Conservation (phyloP, 2,329 filamentous ascomycete genomes). For the Aspergillus calidoustus region DNA sequence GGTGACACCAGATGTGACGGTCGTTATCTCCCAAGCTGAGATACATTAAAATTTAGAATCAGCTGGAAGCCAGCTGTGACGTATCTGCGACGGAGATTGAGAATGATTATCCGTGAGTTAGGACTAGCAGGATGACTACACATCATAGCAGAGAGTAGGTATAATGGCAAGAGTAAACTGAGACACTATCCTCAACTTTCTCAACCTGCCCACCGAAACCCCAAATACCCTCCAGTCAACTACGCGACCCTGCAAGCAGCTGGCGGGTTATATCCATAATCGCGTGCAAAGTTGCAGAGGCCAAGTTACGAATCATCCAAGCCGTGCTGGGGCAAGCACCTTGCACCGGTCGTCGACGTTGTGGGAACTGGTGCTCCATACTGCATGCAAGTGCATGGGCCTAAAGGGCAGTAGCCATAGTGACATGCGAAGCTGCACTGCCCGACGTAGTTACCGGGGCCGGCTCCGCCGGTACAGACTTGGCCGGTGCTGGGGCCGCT, state of each 20-base stretch:
- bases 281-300: constrained; percentile 53
- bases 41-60: too few relatives aligned
- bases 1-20: too few relatives aligned
- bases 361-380: constrained; percentile 28
- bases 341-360: constrained; percentile 29
- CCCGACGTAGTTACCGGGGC: constrained; percentile 34
- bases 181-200: not conserved
- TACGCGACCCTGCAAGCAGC: constrained; percentile 27
- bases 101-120: too few relatives aligned
- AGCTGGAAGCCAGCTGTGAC: too few relatives aligned
- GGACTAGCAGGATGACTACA: too few relatives aligned
- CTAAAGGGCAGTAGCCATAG: constrained; percentile 38
- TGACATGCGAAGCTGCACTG: constrained; percentile 38
- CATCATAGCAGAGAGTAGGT: too few relatives aligned
- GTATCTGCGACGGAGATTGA: too few relatives aligned
- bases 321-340: constrained; percentile 25
- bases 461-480: constrained; percentile 37
- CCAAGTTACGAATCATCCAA: constrained; percentile 47
- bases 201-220: not conserved
- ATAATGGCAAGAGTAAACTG: too few relatives aligned
- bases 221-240: not conserved
- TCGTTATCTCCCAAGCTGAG: too few relatives aligned
- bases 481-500: not conserved
- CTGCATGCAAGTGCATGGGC: constrained; percentile 35
- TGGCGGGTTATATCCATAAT: constrained; percentile 52